Base-by-base conservation (phyloP, 2,329 filamentous ascomycete genomes). In the Cladosporium sp. region DNA sequence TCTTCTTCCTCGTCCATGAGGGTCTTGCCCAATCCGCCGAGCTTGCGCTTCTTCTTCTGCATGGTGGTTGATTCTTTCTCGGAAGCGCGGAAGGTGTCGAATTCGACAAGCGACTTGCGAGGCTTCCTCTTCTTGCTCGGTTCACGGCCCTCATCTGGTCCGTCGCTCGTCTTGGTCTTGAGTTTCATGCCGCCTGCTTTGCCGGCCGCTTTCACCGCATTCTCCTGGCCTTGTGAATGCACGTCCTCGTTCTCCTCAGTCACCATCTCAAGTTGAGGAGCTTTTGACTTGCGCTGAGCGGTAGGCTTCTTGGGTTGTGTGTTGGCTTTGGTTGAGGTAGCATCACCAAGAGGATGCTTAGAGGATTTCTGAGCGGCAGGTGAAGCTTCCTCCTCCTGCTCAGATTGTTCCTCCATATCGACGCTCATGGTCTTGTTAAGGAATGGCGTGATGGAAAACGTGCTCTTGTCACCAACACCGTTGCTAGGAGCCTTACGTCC, bases 401-500 rank as follows among this genome's bases (percentile, higher is more conserved):
- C 53, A 16, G 66, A 66, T n/a, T 64, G 59, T 25, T 62, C 63
- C 15, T 68, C 73, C 25, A 69, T 67, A 51, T 48, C 50, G 59
- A 67, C 71, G 55, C 75, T 84, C 53, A 77, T 82, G 20, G 81
- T 84, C 43, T 85, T 82, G 67, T 91, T 95, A 54, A 97, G 75
- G 73, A 95, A 96, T 0, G 92, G 92, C 0, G 92, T 97, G 56
- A 96, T 89, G 3, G 90, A 95, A 68, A 97, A 96, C 2, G 79
- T 84, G 0, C 91, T 96, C 68, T 95, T 96, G 63, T 95, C 88
- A 25, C 87, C 89, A 4, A 86, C 73, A 49, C 82, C 71, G 1
- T 79, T 77, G 32, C 80, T 78, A 16, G 82, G 78, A 11, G 64
- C 66, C 53, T 74, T 72, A 51, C 67, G 69, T 27, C 68, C 66